Conservation (phyloP, 305 asterid genomes). For the Fraxinus albicans region DNA sequence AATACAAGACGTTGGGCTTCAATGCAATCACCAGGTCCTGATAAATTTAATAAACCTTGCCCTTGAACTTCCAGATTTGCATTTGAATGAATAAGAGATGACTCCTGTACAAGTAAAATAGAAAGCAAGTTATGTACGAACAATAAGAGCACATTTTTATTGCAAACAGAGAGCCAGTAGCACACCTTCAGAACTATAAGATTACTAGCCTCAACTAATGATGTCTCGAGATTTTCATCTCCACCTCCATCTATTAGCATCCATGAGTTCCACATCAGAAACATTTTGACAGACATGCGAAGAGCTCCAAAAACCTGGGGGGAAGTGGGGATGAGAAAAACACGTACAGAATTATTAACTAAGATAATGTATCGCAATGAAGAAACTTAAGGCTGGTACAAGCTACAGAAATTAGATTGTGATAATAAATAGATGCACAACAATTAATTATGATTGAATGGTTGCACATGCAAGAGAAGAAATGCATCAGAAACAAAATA, state of each 20-base stretch:
- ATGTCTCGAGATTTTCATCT: slow-evolving; percentile 90
- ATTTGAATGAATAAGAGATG: slow-evolving; percentile 92
- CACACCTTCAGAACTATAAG: slow-evolving; percentile 92
- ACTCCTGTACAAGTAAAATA: slow-evolving; percentile 49
- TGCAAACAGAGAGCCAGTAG: slow-evolving; percentile 18
- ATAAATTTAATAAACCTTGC: slow-evolving; percentile 84
- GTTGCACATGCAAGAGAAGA: background rate
- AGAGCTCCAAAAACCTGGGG: slow-evolving; percentile 98
- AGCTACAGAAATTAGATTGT: background rate
- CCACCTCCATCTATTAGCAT: slow-evolving; percentile 98
- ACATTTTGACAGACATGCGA: slow-evolving; percentile 98
- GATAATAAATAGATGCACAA: background rate
- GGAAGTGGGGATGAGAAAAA: slow-evolving; percentile 21
- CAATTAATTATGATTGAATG: background rate
- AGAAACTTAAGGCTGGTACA: slow-evolving; percentile 15
- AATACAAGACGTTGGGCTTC: slow-evolving; percentile 95
- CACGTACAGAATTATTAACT: background rate
- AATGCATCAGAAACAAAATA: background rate
- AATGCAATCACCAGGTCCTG: slow-evolving; percentile 93
- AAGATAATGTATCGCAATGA: slow-evolving; percentile 13
- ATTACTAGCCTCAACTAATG: slow-evolving; percentile 97
- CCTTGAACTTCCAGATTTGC: slow-evolving; percentile 98
- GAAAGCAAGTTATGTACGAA: slow-evolving; percentile 22
- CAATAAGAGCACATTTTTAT: slow-evolving; percentile 11
- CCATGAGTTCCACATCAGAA: slow-evolving; percentile 93